Base-by-base conservation (phyloP, 202 grass and related monocot genomes). In the Elaeis oleifera region DNA sequence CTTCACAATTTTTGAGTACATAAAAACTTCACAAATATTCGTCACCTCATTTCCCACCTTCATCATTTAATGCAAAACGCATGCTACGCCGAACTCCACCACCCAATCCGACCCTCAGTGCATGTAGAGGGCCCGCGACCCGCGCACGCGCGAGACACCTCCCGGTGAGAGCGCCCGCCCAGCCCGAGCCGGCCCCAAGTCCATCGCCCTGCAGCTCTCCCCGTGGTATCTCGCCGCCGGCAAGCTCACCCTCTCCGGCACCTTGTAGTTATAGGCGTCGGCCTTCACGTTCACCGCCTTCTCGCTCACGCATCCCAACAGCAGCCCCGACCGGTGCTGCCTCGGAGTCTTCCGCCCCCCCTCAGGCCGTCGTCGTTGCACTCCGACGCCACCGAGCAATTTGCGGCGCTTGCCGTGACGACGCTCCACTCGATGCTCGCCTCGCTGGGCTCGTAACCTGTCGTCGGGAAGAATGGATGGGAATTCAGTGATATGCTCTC, bases 381-480 rank as follows among this genome's bases (percentile, higher is more conserved):
- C 49, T 79, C 72, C 48, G 87, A 79, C 13, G 81, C 67, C 23
- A 76, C 64, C 18, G 78, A 80, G 51, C 64, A 65, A 73, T 78
- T 75, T 11, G 70, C 84, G 28, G 80, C 84, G 60, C 72, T 83
- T 0, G 79, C 82, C 1, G 94, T 97, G n/a, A 77, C 77, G 22
- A 89, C 85, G 44, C 94, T 92, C 94, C 88, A 92, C 65, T 89
- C 84, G 59, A 97, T 67, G 76, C 94, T 97, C 17, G 78, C 82
- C 68, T 97, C 88, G 66, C 94, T 92, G 1, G 88, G 94, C 60
- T 96, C 92, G 70, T 96, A 83, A 2, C 51, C 54, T 3, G 14
- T 55, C 21, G 49, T 54, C 21, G 28, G 49, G 22, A 72, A 60
- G 61, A 78, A 82, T 20, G 74, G 64, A 25, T 79, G 59, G 9